Conservation (phyloP, 2,329 filamentous ascomycete genomes). For the Hypoxylon sp. region DNA sequence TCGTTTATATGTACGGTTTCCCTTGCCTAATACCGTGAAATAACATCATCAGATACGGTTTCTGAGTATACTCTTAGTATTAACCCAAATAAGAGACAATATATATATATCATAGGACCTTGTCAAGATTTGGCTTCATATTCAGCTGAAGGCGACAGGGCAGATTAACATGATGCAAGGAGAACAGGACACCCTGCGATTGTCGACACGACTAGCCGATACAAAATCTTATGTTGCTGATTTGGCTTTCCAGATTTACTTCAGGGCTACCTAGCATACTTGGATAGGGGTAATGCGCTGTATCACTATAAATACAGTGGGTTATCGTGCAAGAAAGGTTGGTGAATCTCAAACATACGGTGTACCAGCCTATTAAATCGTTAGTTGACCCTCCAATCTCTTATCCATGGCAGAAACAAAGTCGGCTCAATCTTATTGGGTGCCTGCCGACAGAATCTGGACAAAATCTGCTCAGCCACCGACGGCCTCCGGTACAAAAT, state of each 20-base stretch:
- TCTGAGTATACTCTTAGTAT: background rate
- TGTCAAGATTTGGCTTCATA: slow-evolving; percentile 3
- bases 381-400: background rate
- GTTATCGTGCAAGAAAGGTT: too few relatives aligned
- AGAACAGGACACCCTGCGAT: too few relatives aligned
- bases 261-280: too few relatives aligned
- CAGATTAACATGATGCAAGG: background rate
- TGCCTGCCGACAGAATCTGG: slow-evolving; percentile 15
- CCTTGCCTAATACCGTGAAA: too few relatives aligned
- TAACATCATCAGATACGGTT: background rate
- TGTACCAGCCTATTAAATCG: background rate
- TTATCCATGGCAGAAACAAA: background rate
- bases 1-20: background rate
- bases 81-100: background rate
- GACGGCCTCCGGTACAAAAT: slow-evolving; percentile 8
- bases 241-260: too few relatives aligned
- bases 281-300: too few relatives aligned
- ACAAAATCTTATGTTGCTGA: background rate
- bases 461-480: slow-evolving; percentile 8
- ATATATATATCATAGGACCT: background rate
- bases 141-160: background rate
- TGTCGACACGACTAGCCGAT: background rate
- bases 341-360: too few relatives aligned
- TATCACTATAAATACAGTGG: too few relatives aligned
- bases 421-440: background rate